Evolutionary conservation across 2,329 filamentous ascomycete genomes (phyloP), one percentile per base, ranked within the genome.

Genomic region (Aureobasidium vineae): DNA sequence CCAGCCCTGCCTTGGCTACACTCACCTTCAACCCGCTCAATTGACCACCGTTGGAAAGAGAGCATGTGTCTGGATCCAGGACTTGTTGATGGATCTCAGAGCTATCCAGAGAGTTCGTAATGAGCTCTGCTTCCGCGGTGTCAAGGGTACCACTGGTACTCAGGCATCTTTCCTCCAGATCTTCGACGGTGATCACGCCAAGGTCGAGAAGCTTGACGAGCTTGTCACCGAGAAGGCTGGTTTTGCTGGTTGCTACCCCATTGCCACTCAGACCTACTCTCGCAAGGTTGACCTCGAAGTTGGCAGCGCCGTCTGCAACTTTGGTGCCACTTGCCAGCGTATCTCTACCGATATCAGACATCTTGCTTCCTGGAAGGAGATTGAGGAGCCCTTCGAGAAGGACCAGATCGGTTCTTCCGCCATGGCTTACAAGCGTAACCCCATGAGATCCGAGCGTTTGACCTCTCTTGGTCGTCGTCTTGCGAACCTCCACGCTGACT

Each of bases 311-410:
- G 81, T 97, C 40, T 83, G 85, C 38, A 90, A 87, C 1, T 87
- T 97, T 61, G 92, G 90, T 28, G 84, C 91, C n/a, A 91, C 91
- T 0, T 90, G 87, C 59, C 85, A 91, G 74, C 86, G 88, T 68
- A 93, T 96, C 68, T 85, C 86, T 57, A 83, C 84, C 54, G 90
- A 94, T 72, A 90, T 95, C 70, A 84, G 90, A 57, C 88, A 91
- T 74, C 81, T 94, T 56, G 88, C 89, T 6, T 82, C 84, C 73
- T 84, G 87, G 79, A 96, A 97, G 82, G 91, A 96, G 77, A 81
- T 95, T 67, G 92, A 96, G 75, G 90, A 93, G 81, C 91, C 90
- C 0, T 91, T 92, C 72, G 90, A 93, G 79, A 87, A 86, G 72
- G 85, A 87, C 70, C 91, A 96, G 79, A 92, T 93, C 71, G 90